phyloP scores from a whole-genome alignment of 768 basidiomycete species.

The Mycena leptocephala region DNA sequence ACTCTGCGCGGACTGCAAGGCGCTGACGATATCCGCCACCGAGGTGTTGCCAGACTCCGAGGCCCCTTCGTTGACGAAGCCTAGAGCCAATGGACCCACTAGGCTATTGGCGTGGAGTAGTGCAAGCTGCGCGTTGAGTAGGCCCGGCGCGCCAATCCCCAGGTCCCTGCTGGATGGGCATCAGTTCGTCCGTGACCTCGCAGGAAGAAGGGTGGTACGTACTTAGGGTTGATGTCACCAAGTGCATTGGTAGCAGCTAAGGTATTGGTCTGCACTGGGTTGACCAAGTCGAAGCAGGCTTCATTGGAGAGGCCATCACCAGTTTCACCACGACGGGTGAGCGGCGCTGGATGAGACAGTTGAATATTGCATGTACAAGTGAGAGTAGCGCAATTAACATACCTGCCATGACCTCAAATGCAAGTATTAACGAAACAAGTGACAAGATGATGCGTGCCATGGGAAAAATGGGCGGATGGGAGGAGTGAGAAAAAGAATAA shows the following conservation, averaged over 20 bases:
- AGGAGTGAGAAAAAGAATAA: not conserved
- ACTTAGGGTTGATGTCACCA: not conserved
- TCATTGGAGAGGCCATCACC: not conserved
- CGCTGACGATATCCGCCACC: not conserved
- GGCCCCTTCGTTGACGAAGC: not conserved
- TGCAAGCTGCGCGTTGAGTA: not conserved
- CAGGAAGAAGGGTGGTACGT: not conserved
- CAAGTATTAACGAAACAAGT: not conserved
- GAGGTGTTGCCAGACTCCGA: not conserved
- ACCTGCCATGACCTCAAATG: not conserved
- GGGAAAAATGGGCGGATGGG: not conserved
- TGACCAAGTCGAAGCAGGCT: not conserved
- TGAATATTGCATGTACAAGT: not conserved
- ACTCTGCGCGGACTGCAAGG: not conserved
- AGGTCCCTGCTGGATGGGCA: not conserved
- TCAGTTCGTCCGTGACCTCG: not conserved
- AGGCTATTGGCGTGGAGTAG: not conserved
- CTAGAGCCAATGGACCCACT: not conserved
- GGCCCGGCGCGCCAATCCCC: not conserved
- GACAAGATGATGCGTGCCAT: not conserved
- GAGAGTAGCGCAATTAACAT: not conserved
- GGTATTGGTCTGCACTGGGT: not conserved
- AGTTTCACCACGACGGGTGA: not conserved
- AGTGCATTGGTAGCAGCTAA: not conserved
- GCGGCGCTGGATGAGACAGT: not conserved